Base-by-base conservation (phyloP, 768 basidiomycete species). In the Sporobolomyces phaffii region DNA sequence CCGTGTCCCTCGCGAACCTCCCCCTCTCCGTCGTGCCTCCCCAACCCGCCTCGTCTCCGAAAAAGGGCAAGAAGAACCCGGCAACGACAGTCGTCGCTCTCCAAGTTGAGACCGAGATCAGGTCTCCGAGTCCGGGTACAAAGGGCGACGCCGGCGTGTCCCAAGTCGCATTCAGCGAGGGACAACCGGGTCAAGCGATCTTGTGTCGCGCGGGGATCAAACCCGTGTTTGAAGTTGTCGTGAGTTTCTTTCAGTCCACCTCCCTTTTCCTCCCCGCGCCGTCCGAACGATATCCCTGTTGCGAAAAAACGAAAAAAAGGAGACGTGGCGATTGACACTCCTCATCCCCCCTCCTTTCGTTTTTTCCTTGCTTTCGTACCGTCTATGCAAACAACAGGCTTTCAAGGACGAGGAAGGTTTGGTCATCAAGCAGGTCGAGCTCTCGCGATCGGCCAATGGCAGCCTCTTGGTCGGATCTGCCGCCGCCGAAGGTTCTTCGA, bases 171-270 rank as follows among this genome's bases (percentile, higher is more conserved):
- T 68, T 72, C 51, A n/a, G 66, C 34, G 38, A 24, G 5, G 50
- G 52, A 7, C 40, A 57, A 9, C 62, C 64, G n/a, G 70, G 52
- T 20, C 40, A 51, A 50, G 59, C 48, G 11, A 1, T 64, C 20
- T 47, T 72, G 14, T 68, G 65, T 31, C 40, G 70, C 13, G 65
- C 60, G 0, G 66, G 66, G 18, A 61, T 68, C 38, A 72, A 72
- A 61, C 71, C 71, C 8, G 61, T 65, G 1, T 72, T 72, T n/a
- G 71, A 72, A 43, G 48, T 43, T 8, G 50, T 58, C 9, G 70
- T 68, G 60, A 17, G 48, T 45, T n/a, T 28, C 13, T 28, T 20
- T 41, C 11, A 11, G 11, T 15, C 9, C 34, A 18, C 0, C 18
- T 24, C 10, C 10, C 38, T 10, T 7, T 29, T 26, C 10, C 5